Base-by-base conservation (phyloP, 73 alveolate species). In the Paramecium tetraurelia region DNA sequence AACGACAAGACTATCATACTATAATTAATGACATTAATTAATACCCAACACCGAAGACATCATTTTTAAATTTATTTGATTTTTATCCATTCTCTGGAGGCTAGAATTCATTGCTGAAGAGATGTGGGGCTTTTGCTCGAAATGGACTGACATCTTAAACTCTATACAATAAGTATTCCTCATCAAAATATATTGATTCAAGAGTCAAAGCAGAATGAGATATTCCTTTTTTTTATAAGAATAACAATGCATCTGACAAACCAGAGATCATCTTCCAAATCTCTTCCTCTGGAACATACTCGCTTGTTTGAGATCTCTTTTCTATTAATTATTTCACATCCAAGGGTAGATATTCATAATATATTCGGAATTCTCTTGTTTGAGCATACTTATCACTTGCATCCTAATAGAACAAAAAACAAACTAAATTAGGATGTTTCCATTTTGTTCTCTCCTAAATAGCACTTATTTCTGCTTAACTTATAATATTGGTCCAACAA, bases 121-220 rank as follows among this genome's bases (percentile, higher is more conserved):
- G 20, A 75, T 75, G 87, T 8, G 87, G 87, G 0, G 87, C 87
- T 75, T 44, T 75, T 75, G 87, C 87, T 75, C 87, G 12, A 75
- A 75, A 75, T 14, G 87, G 87, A 75, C 87, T 75, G 5, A 75
- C 58, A 35, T 75, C 87, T 36, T 75, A 35, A n/a, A 75, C 68
- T 75, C 87, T 75, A 75, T 75, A 75, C 10, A 75, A 21, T 33
- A 75, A 18, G 36, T 75, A 75, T 75, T 75, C 87, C 48, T 75
- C 87, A 75, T 75, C 87, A 36, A 75, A 75, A 75, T 75, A 75
- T 33, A 75, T 36, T n/a, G 58, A 16, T 14, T 75, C 87, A 14
- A 75, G 59, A 0, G 27, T 75, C 36, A 75, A 75, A 16, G 87
- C 87, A 36, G 87, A 75, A 75, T 75, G 87, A 4, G 87, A 31